Base-by-base conservation (phyloP, 345 rosid genomes). In the Bruguiera parviflora region DNA sequence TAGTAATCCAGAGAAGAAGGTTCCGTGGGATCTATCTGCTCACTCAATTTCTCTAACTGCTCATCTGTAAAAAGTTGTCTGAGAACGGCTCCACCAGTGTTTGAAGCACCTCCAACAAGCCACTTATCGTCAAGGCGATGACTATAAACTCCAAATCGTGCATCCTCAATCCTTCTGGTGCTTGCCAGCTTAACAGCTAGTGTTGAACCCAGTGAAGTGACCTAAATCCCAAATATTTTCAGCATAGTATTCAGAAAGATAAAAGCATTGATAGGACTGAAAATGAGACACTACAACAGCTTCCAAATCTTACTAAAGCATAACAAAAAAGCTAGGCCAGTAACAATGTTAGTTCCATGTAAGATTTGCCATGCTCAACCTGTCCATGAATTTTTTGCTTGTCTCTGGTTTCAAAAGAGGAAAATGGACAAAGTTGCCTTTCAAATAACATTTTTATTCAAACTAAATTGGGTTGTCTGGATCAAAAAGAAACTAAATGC, bases 41-140 rank as follows among this genome's bases (percentile, higher is more conserved):
- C 82, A 53, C 98, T 94, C 73, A 91, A 75, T 73, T 68, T 79
- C 72, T 79, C 84, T 77, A 94, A 61, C 59, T 88, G 89, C 67
- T 89, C 85, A 43, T 94, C 97, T 6, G 85, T 87, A 65, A 94
- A 94, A 25, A 87, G 73, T 73, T 88, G 85, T 70, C 92, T 84
- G 56, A 94, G 95, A 75, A 91, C 91, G 22, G 91, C 97, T 73
- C 98, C 98, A 3, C 98, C 98, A 53, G 97, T 94, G 69, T 94
- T 94, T 67, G 98, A 94, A 75, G 98, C 98, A 74, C 97, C 96
- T 72, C 97, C 98, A 16, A 94, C 98, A 43, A 94, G 95, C 98
- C 98, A 94, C 67, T 87, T 91, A 75, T 94, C 91, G 63, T 91
- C 95, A 22, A 94, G 89, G 29, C 98, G 95, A 67, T 94, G 98